phyloP scores from a whole-genome alignment of 257 asterid species.

The Solanum bukasovii region DNA sequence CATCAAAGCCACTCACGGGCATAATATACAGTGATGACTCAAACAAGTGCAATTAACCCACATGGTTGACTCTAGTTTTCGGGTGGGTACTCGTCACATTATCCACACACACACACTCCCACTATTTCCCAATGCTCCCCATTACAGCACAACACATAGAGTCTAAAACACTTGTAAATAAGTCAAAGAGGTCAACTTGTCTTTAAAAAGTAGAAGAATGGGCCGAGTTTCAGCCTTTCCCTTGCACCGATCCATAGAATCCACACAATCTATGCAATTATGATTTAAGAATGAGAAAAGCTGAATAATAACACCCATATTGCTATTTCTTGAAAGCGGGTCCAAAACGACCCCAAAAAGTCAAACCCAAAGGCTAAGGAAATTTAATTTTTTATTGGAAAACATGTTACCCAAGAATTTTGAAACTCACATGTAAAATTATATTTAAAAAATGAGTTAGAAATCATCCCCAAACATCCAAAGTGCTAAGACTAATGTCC shows the following conservation, averaged over 20 bases:
- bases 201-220: not conserved
- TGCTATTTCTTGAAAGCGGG: no score
- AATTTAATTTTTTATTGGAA: not conserved
- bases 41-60: not conserved
- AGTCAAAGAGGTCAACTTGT: no score
- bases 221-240: not conserved
- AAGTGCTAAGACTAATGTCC: not conserved
- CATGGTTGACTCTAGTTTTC: no score
- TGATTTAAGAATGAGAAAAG: not conserved
- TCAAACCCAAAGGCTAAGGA: not conserved
- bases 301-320: no score
- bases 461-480: not conserved
- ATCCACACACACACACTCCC: no score
- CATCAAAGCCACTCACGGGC: no score
- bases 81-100: no score
- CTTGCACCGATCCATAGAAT: not conserved
- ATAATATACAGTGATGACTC: not conserved
- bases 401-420: not conserved
- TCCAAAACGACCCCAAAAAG: no score
- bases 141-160: no score
- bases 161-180: no score
- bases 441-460: no score
- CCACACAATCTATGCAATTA: not conserved
- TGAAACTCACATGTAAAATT: not conserved
- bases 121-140: no score